Evolutionary conservation across 371 early-diverging fungal genomes (phyloP), one percentile per base, ranked within the genome.

Genomic region (Saksenaea vasiformis): DNA sequence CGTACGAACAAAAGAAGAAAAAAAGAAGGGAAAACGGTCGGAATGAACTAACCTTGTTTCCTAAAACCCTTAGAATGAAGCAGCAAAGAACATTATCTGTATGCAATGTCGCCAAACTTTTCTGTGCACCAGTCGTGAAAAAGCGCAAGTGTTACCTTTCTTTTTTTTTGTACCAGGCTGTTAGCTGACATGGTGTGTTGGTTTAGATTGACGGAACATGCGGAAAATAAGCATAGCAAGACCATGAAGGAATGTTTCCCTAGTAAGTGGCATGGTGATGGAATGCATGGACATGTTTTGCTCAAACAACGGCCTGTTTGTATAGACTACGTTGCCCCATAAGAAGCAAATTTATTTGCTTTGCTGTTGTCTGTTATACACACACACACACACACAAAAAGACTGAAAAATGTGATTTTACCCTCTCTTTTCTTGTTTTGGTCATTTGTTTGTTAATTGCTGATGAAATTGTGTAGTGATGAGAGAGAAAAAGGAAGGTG

Each of bases 191-290:
- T 58, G 54, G 9, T 37, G 10, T n/a, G n/a, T n/a, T n/a, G n/a
- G n/a, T 31, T 37, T 74, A 89, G 86, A 67, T 82, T 91, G 39
- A 70, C 76, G 43, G 88, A 89, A 68, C 93, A 93, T 71, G 86
- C 91, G 60, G 80, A 83, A 39, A 91, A 90, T 83, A 92, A 93
- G 85, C 94, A 94, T 72, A 74, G 80, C 74, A 93, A 93, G 79
- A 78, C 87, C 5, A 65, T 93, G 58, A 78, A 84, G 61, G 91
- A 91, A 3, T 95, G 94, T 70, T 94, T 95, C 80, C 94, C 94
- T 36, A 87, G 86, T 77, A 76, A 71, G 73, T 60, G 3, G 5
- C n/a, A n/a, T n/a, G n/a, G n/a, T n/a, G n/a, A n/a, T n/a, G n/a
- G n/a, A n/a, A n/a, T n/a, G n/a, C n/a, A n/a, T n/a, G n/a, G n/a